Conservation (phyloP, 257 asterid genomes). For the Plectranthus barbatus region DNA sequence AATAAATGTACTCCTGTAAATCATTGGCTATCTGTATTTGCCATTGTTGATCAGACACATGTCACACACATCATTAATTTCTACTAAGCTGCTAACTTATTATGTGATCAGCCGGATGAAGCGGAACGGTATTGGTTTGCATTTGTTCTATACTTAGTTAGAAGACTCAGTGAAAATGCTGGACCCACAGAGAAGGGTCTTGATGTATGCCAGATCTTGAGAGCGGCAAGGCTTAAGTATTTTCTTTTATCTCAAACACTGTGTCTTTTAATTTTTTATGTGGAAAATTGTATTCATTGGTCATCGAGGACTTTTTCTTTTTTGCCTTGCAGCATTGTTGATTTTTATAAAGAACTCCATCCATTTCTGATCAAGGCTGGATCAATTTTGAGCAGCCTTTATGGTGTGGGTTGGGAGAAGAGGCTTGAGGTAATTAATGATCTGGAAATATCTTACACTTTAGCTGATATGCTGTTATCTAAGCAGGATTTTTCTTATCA, state of each 20-base stretch:
- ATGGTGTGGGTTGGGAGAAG: slow-evolving; percentile 85
- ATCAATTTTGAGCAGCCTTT: slow-evolving; percentile 49
- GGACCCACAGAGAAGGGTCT: slow-evolving; percentile 40
- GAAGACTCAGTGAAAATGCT: slow-evolving; percentile 43
- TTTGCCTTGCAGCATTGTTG: slow-evolving; percentile 47
- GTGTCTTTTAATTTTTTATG: background rate
- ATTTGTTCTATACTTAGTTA: slow-evolving; percentile 56
- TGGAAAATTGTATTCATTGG: background rate
- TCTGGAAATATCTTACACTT: slow-evolving; percentile 16
- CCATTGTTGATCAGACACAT: no score
- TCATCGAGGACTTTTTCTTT: background rate
- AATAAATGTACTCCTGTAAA: no score
- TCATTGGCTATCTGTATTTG: no score
- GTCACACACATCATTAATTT: slow-evolving; percentile 4
- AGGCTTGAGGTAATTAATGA: slow-evolving; percentile 62
- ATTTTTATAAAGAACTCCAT: slow-evolving; percentile 77
- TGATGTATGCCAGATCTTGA: slow-evolving; percentile 58
- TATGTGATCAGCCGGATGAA: slow-evolving; percentile 58
- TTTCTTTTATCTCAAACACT: slow-evolving; percentile 5
- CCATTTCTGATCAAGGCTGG: slow-evolving; percentile 80
- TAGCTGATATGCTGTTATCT: background rate
- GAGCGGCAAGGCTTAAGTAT: slow-evolving; percentile 73
- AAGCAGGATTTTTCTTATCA: background rate
- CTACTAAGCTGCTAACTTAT: slow-evolving; percentile 8
- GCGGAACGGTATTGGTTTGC: slow-evolving; percentile 90